A percentile compares a stretch with the other conserved stretches of the same genome.
phyloP scores from a whole-genome alignment of 2,329 filamentous ascomycete species.

The Fusarium stilboides region DNA sequence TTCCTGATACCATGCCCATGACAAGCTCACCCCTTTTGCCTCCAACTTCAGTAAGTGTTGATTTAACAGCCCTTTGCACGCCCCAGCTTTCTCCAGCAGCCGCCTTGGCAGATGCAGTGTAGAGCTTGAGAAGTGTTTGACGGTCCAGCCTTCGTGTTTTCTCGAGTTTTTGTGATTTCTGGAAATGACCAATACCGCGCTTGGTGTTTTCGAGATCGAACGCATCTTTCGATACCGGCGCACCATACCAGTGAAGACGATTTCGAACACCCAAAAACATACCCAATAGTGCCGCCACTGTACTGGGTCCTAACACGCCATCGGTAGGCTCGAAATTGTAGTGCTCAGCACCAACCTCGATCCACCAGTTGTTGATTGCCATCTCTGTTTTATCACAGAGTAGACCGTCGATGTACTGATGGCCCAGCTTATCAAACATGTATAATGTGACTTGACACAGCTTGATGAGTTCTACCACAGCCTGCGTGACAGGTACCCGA shows the following conservation, averaged over 20 bases:
- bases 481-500: conserved; percentile 80
- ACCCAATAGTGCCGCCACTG: conserved; percentile 88
- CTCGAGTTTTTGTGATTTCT: conserved; percentile 87
- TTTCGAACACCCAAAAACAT: conserved; percentile 92
- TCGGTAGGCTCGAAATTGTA: conserved; percentile 95
- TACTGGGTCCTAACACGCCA: conserved; percentile 92
- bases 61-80: conserved; percentile 94
- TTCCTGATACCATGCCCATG: conserved; percentile 91
- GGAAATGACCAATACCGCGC: conserved; percentile 87
- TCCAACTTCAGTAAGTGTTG: conserved; percentile 91
- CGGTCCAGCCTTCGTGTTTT: conserved; percentile 85
- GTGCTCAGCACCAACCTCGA: conserved; percentile 90
- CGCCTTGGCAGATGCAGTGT: conserved; percentile 88
- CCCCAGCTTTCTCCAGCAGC: conserved; percentile 92
- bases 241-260: conserved; percentile 85
- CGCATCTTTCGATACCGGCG: conserved; percentile 89
- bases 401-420: conserved; percentile 90
- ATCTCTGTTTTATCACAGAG: conserved; percentile 94
- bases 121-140: conserved; percentile 84
- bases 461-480: conserved; percentile 90
- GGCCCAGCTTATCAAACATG: conserved; percentile 88
- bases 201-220: conserved; percentile 90
- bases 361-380: conserved; percentile 96
- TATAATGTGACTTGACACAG: conserved; percentile 91
- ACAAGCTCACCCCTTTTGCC: conserved; percentile 96